Percentiles rank a stretch among this genome's conserved stretches.
Conservation (phyloP, 2,329 filamentous ascomycete species). For the Alternaria conjuncta region DNA sequence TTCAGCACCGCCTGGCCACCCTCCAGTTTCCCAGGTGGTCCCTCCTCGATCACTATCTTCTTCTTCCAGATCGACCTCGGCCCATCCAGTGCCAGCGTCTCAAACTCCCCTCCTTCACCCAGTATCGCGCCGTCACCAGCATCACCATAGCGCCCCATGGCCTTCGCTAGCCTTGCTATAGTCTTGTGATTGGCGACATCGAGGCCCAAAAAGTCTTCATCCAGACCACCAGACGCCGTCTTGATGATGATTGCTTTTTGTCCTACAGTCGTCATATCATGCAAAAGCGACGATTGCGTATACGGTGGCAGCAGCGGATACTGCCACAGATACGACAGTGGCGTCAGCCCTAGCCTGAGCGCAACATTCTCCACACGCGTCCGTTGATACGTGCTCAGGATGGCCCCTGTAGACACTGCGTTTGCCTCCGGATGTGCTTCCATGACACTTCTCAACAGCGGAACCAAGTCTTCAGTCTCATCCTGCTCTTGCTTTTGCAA, state of each 20-base stretch:
- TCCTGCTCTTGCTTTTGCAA: constrained; percentile 56
- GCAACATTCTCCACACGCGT: constrained; percentile 95
- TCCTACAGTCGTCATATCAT: constrained; percentile 79
- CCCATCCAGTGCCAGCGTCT: constrained; percentile 87
- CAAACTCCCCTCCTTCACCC: constrained; percentile 95
- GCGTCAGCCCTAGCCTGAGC: constrained; percentile 77
- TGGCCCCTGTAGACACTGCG: constrained; percentile 88
- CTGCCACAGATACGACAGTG: constrained; percentile 91
- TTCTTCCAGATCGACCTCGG: constrained; percentile 75
- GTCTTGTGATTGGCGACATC: constrained; percentile 69
- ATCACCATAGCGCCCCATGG: constrained; percentile 71
- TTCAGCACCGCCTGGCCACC: constrained; percentile 79
- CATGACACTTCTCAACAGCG: constrained; percentile 73
- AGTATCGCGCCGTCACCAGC: constrained; percentile 72
- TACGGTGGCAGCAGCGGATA: constrained; percentile 74
- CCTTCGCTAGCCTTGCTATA: constrained; percentile 57
- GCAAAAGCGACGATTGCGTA: constrained; percentile 63
- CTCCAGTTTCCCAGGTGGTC: constrained; percentile 66
- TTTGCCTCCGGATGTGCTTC: constrained; percentile 77
- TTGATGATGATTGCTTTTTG: constrained; percentile 94
- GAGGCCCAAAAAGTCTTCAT: constrained; percentile 80
- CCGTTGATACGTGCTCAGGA: constrained; percentile 93
- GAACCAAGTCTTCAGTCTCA: constrained; percentile 87
- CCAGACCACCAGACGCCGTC: constrained; percentile 87
- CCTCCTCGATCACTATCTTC: constrained; percentile 68